Evolutionary conservation across 371 early-diverging fungal genomes (phyloP).

Genomic region (Mortierella sp.): DNA sequence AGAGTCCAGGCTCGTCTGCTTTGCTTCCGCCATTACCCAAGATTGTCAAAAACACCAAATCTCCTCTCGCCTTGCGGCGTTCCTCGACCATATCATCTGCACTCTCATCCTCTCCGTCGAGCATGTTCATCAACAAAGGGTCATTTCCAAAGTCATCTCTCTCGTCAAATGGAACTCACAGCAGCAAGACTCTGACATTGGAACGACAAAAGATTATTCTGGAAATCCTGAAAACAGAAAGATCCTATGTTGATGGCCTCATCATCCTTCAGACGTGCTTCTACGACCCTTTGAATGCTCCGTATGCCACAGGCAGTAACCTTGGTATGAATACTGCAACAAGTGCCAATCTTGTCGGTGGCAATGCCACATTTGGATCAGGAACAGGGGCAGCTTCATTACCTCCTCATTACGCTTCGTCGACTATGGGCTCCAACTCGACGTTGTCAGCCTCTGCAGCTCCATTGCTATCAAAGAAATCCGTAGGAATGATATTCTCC

Average conservation of each 20-base stretch:
- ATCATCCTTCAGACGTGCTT: conserved; percentile 67
- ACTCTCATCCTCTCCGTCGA: conserved; percentile 30
- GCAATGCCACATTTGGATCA: conserved; percentile 2
- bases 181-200: conserved; percentile 45
- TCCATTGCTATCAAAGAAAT: conserved; percentile 57
- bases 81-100: conserved; percentile 36
- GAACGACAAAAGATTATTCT: conserved; percentile 68
- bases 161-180: conserved; percentile 19
- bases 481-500: conserved; percentile 70
- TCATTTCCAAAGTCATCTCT: conserved; percentile 41
- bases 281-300: conserved; percentile 55
- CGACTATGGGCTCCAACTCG: conserved; percentile 50
- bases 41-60: conserved; percentile 39
- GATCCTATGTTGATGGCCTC: conserved; percentile 81
- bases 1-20: neutral
- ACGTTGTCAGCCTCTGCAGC: conserved; percentile 37
- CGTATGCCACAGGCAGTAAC: conserved; percentile 18
- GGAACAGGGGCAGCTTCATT: conserved; percentile 6
- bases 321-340: conserved; percentile 44
- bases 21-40: conserved; percentile 27
- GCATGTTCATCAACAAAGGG: conserved; percentile 23
- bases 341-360: conserved; percentile 5
- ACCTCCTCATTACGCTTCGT: conserved; percentile 17
- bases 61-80: conserved; percentile 38
- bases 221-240: conserved; percentile 82